Evolutionary conservation across 768 basidiomycete genomes (phyloP).

Genomic region (Tylopilus vinaceipallidus): DNA sequence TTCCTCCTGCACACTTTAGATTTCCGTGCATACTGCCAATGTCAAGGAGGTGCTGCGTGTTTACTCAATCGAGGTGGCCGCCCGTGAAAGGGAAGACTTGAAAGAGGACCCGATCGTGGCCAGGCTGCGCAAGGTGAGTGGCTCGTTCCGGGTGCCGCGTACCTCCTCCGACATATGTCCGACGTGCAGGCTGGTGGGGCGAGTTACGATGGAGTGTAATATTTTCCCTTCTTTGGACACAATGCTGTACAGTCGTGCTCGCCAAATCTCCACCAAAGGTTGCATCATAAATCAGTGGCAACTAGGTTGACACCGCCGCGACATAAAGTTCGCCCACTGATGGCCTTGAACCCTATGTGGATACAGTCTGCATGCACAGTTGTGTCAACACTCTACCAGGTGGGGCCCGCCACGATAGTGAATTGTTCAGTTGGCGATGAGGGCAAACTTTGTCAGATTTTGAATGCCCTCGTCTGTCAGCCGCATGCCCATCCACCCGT

Average conservation of each 20-base stretch:
- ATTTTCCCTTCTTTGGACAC: constrained; percentile 13
- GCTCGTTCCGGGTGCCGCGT: not conserved
- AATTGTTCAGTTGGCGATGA: constrained; percentile 21
- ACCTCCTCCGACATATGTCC: constrained; percentile 17
- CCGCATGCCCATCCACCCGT: constrained; percentile 89
- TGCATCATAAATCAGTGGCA: constrained; percentile 25
- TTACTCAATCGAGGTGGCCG: constrained; percentile 87
- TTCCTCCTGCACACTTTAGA: constrained; percentile 44
- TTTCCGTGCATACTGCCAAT: constrained; percentile 88
- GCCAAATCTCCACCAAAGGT: constrained; percentile 9
- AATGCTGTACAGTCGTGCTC: constrained; percentile 13
- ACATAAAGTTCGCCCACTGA: not conserved
- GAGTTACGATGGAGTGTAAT: constrained; percentile 81
- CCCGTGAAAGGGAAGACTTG: constrained; percentile 78
- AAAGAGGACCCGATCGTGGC: constrained; percentile 84
- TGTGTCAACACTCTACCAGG: not conserved
- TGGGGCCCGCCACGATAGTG: not conserved
- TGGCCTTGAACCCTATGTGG: not conserved
- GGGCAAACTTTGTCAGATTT: constrained; percentile 49
- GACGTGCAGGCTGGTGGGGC: constrained; percentile 74
- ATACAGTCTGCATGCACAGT: not conserved
- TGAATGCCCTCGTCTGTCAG: constrained; percentile 68
- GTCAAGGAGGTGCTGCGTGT: constrained; percentile 78
- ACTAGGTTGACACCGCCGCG: constrained; percentile 22
- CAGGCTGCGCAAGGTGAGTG: constrained; percentile 75